Base-by-base conservation (phyloP, 345 rosid species). In the Citrus hindsii region DNA sequence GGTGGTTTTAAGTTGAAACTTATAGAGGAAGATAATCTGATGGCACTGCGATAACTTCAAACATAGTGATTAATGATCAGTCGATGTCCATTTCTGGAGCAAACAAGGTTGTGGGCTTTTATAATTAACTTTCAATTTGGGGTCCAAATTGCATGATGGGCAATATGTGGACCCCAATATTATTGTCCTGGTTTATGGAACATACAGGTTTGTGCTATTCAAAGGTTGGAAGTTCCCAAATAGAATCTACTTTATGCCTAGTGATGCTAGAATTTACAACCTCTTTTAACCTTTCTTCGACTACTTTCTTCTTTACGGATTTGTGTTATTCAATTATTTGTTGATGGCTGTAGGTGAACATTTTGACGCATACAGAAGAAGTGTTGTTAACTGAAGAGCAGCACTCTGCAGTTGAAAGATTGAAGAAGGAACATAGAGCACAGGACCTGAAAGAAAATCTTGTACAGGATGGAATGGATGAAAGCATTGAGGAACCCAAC, bases 361-460 rank as follows among this genome's bases (percentile, higher is more conserved):
- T 95, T 69, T 77, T 95, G 86, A 93, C 84, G 7, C 99, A 95
- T 76, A 84, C 91, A 0, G 81, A 88, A 18, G 96, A 95, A 55
- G 93, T 88, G 8, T 65, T 64, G 19, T 60, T 90, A 76, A 84
- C 84, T 67, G 87, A 85, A 62, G 94, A 91, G 72, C 94, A 91
- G 59, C 65, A 30, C 8, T 70, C 82, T 3, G 92, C 91, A 71
- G 80, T 95, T 53, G 64, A 82, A 77, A 79, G 33, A 40, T 66
- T 92, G 77, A 93, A 91, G 80, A 80, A 61, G 69, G 85, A 81
- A 74, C 99, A 95, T 76, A 84, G 78, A 70, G 82, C 53, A 37
- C 98, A 95, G 63, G 87, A 95, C 73, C 77, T 82, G 74, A 81
- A 72, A 68, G 99, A 95, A 75, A 69, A 40, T 63, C 58, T 79